Base-by-base conservation (phyloP, 495 filamentous ascomycete genomes). In the Geoglossum glabrum region DNA sequence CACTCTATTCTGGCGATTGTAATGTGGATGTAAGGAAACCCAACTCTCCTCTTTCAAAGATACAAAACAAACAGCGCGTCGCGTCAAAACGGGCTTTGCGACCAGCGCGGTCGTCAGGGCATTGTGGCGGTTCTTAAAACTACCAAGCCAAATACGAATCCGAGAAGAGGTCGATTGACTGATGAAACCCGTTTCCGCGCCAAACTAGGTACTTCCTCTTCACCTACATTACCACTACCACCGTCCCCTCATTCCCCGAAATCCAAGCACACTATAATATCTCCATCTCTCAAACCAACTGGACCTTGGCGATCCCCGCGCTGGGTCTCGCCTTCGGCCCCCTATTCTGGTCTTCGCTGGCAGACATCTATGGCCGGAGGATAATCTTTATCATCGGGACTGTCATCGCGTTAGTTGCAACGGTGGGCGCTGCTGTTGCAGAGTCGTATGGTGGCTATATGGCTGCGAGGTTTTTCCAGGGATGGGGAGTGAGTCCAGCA, bases 191-290 rank as follows among this genome's bases (percentile, higher is more conserved):
- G n/a, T n/a, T n/a, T n/a, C n/a, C n/a, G n/a, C 30, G 56, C 45
- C 49, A 45, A 31, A 8, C n/a, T 40, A 38, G 52, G n/a, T 54
- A 56, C 52, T 57, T 54, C 55, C 31, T 54, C 17, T 61, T 26
- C 66, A 82, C 80, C 11, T 82, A 81, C 64, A 72, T 80, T 50
- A 82, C 78, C 3, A 82, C 79, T 0, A 79, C 75, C 1, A 79
- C 79, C 0, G 74, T 83, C 1, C 78, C 78, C 1, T 79, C 78
- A 0, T 82, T 82, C 61, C 56, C 69, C 0, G 68, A 71, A 13
- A 70, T 81, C 19, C 74, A 80, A 61, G 62, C 67, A 23, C 67
- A 76, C 55, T 79, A 74, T 61, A 56, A 61, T 36, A 72, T 77
- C 59, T 67, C 62, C 31, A 75, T 77, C 60, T 66, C 73, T 1